Evolutionary conservation across 2,329 filamentous ascomycete species (phyloP).

Genomic region (Fusarium multiceps): DNA sequence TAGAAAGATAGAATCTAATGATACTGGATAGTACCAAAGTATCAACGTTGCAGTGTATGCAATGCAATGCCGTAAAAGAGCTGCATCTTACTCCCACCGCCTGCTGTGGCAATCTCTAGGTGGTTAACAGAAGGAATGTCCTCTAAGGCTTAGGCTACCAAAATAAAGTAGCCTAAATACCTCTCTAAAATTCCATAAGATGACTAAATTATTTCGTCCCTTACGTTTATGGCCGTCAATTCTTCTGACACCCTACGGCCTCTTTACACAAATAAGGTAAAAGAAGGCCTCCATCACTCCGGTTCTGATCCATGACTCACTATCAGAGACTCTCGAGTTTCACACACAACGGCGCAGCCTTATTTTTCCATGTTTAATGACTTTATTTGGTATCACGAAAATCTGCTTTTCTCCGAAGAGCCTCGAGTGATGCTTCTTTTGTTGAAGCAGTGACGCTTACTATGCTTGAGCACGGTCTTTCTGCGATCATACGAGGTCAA

Average conservation of each 20-base stretch:
- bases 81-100: constrained; percentile 7
- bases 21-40: constrained; percentile 5
- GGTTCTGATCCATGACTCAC: not conserved
- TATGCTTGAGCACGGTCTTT: not conserved
- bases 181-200: no score
- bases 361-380: not conserved
- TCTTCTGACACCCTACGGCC: no score
- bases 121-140: no score
- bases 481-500: not conserved
- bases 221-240: no score
- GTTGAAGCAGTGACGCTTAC: not conserved
- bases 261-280: not conserved
- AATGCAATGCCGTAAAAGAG: not conserved
- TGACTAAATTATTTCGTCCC: no score
- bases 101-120: constrained; percentile 2
- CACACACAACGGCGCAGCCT: constrained; percentile 1
- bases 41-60: constrained; percentile 1
- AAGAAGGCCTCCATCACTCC: not conserved
- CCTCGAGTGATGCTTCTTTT: not conserved
- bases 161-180: no score
- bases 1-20: not conserved
- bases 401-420: not conserved
- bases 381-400: not conserved
- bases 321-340: not conserved
- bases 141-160: no score